A percentile compares a stretch with the other conserved stretches of the same genome.
Evolutionary conservation across 345 rosid species (phyloP).

Genomic region (Reutealis trisperma): DNA sequence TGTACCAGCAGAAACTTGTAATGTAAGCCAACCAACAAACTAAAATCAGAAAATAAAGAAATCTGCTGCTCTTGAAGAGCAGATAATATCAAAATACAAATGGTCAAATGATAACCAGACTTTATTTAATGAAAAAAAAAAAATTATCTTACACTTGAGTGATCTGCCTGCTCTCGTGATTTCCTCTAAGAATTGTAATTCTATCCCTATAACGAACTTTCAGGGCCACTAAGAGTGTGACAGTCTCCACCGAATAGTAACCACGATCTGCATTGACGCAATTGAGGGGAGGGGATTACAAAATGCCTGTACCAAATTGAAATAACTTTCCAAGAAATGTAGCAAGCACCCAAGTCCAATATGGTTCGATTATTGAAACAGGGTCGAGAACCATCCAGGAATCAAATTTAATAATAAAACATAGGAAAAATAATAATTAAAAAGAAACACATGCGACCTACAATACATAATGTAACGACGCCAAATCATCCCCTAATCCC

Average conservation of each 20-base stretch:
- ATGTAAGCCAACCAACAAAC: background rate
- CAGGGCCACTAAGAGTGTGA: conserved; percentile 89
- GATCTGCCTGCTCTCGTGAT: conserved; percentile 98
- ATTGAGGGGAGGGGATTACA: conserved; percentile 15
- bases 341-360: background rate
- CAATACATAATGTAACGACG: background rate
- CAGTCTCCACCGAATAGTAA: conserved; percentile 97
- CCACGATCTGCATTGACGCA: conserved; percentile 84
- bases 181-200: conserved; percentile 91
- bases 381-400: background rate
- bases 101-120: background rate
- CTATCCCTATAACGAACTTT: conserved; percentile 98
- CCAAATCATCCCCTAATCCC: background rate
- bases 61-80: background rate
- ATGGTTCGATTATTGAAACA: conserved; percentile 7
- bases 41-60: background rate
- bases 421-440: background rate
- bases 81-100: background rate
- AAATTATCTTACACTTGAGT: conserved; percentile 90
- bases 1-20: background rate
- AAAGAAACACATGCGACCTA: too few species aligned
- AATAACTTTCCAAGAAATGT: background rate
- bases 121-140: background rate
- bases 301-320: background rate
- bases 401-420: too few species aligned